Conservation (phyloP, 192 early-diverging fungal genomes). For the Linnemannia schmuckeri region DNA sequence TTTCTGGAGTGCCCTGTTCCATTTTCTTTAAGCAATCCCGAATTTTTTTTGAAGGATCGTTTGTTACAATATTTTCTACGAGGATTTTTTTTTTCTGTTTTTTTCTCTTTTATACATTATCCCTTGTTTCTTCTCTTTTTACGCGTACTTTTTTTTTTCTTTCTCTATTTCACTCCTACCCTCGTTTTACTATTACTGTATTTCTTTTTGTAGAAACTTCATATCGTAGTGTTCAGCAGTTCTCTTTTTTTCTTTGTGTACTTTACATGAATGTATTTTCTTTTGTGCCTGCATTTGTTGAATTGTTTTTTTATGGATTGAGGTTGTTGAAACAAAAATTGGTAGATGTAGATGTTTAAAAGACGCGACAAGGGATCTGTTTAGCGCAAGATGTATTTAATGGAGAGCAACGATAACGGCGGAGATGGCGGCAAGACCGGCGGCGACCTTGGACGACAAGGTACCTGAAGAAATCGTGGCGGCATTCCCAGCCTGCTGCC, state of each 20-base stretch:
- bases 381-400: too few relatives aligned
- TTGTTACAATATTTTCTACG: constrained; percentile 22
- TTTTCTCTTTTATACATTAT: constrained; percentile 14
- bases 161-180: background rate
- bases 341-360: background rate
- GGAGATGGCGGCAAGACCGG: too few relatives aligned
- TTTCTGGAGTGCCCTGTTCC: background rate
- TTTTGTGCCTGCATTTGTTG: background rate
- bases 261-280: background rate
- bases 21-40: background rate
- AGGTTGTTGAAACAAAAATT: background rate
- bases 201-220: constrained; percentile 5
- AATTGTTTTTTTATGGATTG: background rate
- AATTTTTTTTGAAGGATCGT: constrained; percentile 18
- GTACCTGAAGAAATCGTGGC: too few relatives aligned
- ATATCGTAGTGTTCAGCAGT: constrained; percentile 8
- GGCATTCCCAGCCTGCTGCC: too few relatives aligned
- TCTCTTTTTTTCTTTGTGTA: constrained; percentile 13
- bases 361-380: background rate
- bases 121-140: background rate
- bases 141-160: background rate
- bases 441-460: too few relatives aligned
- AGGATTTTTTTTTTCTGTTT: constrained; percentile 12
- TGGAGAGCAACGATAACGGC: background rate
- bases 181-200: constrained; percentile 18